Base-by-base conservation (phyloP, 495 filamentous ascomycete species). In the Penicillium cosmopolitanum region DNA sequence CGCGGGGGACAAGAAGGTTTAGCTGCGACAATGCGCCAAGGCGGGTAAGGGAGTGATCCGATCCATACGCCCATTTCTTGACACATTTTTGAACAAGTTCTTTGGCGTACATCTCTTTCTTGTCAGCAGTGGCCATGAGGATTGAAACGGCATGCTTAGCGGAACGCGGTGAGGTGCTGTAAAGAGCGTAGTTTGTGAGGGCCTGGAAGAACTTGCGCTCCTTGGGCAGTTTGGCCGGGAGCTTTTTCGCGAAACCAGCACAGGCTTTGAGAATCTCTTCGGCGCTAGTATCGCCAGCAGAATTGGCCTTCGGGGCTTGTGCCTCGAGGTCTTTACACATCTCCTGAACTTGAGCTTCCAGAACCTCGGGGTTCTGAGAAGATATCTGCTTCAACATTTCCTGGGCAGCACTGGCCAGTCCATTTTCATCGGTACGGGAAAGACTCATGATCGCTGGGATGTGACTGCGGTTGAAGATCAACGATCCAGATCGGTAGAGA, bases 321-420 rank as follows among this genome's bases (percentile, higher is more conserved):
- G 90, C 85, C 63, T 90, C 85, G 8, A 99, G 80, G 38, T 89
- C 83, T 65, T 89, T 91, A 74, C 93, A 96, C 55, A 99, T 88
- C 63, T 96, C 93, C 48, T 91, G 89, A 5, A 97, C 87, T 63
- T 98, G 94, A 1, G 91, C 89, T 72, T 92, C 90, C 72, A 99
- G 89, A 9, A 98, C 84, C 56, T 92, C 89, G 0, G 95, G 93
- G 50, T 92, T 96, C 19, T 84, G 85, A 43, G 88, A 85, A 0
- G 95, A 97, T 33, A 99, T 96, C 66, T 98, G 91, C 66, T 92
- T 94, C 25, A 97, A 81, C 47, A 98, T 84, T 68, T 96, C 92
- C 62, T 97, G 93, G 8, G 95, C 95, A 1, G 90, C 84, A 9
- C 82, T 74, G 15, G 89, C 90, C 59, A 98, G 75, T 1, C 84